phyloP scores from a whole-genome alignment of 108 stramenopile species.

The Cyclotella kingstonii region DNA sequence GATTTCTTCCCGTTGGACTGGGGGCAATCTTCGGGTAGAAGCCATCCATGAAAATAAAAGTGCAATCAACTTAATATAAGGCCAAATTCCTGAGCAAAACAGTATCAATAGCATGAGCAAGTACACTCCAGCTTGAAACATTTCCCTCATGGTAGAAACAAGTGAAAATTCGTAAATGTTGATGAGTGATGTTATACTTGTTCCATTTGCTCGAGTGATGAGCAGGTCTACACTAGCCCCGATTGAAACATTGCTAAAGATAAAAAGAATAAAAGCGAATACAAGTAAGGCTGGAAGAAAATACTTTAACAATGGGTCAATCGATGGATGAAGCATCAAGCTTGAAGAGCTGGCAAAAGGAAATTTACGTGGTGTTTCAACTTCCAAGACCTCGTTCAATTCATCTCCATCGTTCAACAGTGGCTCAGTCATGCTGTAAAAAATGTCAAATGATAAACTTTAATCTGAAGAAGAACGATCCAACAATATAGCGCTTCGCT shows the following conservation, averaged over 20 bases:
- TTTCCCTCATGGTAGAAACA: slow-evolving; percentile 74
- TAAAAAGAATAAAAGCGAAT: slow-evolving; percentile 23
- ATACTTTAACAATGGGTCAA: slow-evolving; percentile 20
- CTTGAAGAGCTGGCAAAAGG: slow-evolving; percentile 39
- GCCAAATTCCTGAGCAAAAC: slow-evolving; percentile 90
- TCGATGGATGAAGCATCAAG: slow-evolving; percentile 47
- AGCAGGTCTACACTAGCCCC: slow-evolving; percentile 78
- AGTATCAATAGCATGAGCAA: slow-evolving; percentile 78
- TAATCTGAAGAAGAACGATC: neutral
- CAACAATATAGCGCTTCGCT: neutral
- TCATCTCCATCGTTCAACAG: slow-evolving; percentile 27
- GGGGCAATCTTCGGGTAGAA: slow-evolving; percentile 41
- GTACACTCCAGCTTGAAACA: slow-evolving; percentile 86
- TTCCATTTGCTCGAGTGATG: slow-evolving; percentile 31
- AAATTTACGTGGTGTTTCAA: slow-evolving; percentile 32
- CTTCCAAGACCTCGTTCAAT: slow-evolving; percentile 36
- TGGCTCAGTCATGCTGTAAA: slow-evolving; percentile 26
- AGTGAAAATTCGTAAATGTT: slow-evolving; percentile 76
- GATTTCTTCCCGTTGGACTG: slow-evolving; percentile 58
- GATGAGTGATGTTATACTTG: slow-evolving; percentile 38
- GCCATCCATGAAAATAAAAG: slow-evolving; percentile 74
- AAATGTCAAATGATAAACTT: neutral
- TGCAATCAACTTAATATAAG: slow-evolving; percentile 82
- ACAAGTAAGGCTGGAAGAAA: slow-evolving; percentile 29
- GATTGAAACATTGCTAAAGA: slow-evolving; percentile 67